Conservation (phyloP, 148 eudicot genomes). For the Vaccinium myrtillus region DNA sequence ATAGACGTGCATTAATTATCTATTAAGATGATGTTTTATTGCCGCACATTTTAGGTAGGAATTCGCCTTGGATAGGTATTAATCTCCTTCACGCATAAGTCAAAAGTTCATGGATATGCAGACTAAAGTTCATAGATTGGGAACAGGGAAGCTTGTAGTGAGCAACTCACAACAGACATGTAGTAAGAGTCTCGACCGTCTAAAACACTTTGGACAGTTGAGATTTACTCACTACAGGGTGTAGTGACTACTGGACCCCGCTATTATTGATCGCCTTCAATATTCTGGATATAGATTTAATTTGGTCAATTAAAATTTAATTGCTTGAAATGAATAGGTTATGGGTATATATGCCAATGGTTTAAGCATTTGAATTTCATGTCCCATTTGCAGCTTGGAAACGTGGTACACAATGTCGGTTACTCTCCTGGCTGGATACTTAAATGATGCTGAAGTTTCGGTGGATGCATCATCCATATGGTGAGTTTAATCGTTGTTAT, state of each 20-base stretch:
- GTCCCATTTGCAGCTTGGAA: conserved; percentile 50
- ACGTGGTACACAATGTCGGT: conserved; percentile 58
- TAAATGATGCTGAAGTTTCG: conserved; percentile 59
- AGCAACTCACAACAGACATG: no score
- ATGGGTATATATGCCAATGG: not conserved
- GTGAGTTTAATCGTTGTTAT: conserved; percentile 25
- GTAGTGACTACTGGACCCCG: no score
- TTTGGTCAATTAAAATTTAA: not conserved
- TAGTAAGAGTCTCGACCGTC: no score
- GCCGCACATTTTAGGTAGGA: no score
- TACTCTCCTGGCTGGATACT: conserved; percentile 63
- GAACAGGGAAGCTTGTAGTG: no score
- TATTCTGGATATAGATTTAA: not conserved
- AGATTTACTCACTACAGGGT: no score
- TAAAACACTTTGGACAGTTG: no score
- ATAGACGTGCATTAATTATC: not conserved
- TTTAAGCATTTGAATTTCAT: not conserved
- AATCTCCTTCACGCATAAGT: no score
- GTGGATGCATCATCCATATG: conserved; percentile 63
- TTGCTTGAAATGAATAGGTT: no score
- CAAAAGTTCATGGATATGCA: not conserved
- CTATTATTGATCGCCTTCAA: no score
- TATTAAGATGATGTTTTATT: no score
- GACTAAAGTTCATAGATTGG: not conserved
- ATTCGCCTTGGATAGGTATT: no score